phyloP scores from a whole-genome alignment of 768 basidiomycete species.

The Xanthoconium purpureum region DNA sequence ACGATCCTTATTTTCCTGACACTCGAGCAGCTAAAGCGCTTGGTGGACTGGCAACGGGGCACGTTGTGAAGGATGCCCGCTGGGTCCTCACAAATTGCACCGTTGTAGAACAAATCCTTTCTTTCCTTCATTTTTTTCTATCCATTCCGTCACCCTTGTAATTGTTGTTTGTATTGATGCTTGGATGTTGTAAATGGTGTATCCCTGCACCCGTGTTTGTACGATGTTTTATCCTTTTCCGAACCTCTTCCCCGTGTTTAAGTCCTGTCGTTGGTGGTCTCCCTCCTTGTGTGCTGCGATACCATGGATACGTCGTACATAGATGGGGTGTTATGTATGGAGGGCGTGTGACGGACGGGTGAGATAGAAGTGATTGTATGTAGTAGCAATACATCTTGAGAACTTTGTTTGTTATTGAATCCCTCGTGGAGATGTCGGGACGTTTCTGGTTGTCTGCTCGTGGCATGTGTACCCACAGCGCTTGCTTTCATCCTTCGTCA shows the following conservation, averaged over 20 bases:
- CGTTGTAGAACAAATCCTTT: background rate
- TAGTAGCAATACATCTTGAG: background rate
- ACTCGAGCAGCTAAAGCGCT: slow-evolving; percentile 75
- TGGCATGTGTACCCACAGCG: too few species aligned
- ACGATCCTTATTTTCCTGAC: slow-evolving; percentile 87
- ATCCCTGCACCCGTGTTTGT: background rate
- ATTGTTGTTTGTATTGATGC: background rate
- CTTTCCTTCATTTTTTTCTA: background rate
- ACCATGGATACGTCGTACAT: slow-evolving; percentile 1
- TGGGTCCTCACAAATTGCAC: background rate
- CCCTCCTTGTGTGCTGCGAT: slow-evolving; percentile 2
- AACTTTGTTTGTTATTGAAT: too few species aligned
- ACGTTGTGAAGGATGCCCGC: slow-evolving; percentile 12
- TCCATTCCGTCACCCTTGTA: background rate
- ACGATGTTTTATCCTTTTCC: background rate
- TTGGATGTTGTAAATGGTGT: background rate
- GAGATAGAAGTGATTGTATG: background rate
- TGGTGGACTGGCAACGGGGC: slow-evolving; percentile 57
- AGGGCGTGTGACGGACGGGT: background rate
- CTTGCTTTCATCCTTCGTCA: too few species aligned
- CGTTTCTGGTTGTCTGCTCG: too few species aligned
- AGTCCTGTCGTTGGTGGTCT: background rate
- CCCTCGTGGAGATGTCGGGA: too few species aligned
- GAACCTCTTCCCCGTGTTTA: background rate
- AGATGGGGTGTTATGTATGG: background rate